Evolutionary conservation across 148 eudicot genomes (phyloP).

Genomic region (Camellia japonica): DNA sequence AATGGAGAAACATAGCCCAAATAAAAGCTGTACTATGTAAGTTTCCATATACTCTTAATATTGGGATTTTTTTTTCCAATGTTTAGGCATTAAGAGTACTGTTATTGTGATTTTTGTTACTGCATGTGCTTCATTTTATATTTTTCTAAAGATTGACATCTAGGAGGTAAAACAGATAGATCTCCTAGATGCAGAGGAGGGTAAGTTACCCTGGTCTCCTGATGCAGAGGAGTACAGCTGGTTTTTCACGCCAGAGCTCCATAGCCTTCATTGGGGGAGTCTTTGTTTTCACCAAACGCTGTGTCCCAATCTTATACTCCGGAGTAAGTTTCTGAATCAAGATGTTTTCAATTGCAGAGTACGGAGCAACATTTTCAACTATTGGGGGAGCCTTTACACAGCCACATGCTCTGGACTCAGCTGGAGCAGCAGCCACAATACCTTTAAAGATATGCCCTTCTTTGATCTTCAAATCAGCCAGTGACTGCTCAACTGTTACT

Average conservation of each 20-base stretch:
- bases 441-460: slow-evolving; percentile 47
- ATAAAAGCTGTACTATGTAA: too few species aligned
- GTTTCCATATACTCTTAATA: too few species aligned
- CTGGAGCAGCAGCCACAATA: slow-evolving; percentile 39
- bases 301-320: slow-evolving; percentile 46
- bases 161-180: background rate
- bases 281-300: slow-evolving; percentile 38
- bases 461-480: slow-evolving; percentile 37
- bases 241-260: slow-evolving; percentile 45
- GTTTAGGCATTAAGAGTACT: background rate
- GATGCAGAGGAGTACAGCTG: slow-evolving; percentile 44
- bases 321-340: slow-evolving; percentile 49
- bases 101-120: background rate
- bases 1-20: too few species aligned
- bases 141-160: background rate
- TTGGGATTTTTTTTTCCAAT: too few species aligned
- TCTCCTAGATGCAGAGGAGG: background rate
- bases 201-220: slow-evolving; percentile 42
- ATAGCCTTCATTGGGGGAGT: slow-evolving; percentile 48
- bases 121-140: background rate
- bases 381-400: slow-evolving; percentile 39
- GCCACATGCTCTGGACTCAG: slow-evolving; percentile 47
- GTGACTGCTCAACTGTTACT: slow-evolving; percentile 23
- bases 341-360: slow-evolving; percentile 34
- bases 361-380: slow-evolving; percentile 39